phyloP scores from a whole-genome alignment of 176 grass and related monocot genomes.

The Juncus inflexus region DNA sequence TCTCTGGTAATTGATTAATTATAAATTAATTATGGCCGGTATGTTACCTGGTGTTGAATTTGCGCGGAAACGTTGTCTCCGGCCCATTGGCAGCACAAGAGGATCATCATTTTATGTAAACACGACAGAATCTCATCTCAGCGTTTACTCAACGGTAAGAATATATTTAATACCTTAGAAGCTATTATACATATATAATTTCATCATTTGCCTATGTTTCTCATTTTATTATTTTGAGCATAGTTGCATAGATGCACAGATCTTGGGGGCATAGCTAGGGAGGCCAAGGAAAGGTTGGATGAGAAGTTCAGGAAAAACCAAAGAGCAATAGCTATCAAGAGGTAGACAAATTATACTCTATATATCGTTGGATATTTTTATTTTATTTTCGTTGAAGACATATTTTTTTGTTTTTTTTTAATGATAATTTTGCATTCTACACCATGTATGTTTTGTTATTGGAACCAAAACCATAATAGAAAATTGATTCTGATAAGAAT shows the following conservation, averaged over 20 bases:
- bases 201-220: too few relatives aligned
- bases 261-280: conserved; percentile 60
- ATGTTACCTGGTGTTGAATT: conserved; percentile 81
- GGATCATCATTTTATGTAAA: conserved; percentile 48
- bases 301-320: conserved; percentile 44
- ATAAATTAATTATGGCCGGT: conserved; percentile 44
- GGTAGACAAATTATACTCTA: conserved; percentile 9
- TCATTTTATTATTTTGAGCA: conserved; percentile 23
- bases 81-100: conserved; percentile 37
- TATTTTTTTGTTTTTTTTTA: not conserved
- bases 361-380: not conserved
- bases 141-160: conserved; percentile 25
- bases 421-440: not conserved
- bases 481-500: too few relatives aligned
- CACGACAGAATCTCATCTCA: conserved; percentile 29
- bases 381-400: not conserved
- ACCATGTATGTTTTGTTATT: not conserved
- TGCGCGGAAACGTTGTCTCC: conserved; percentile 53
- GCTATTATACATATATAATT: not conserved
- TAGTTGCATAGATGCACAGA: conserved; percentile 37
- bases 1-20: not conserved
- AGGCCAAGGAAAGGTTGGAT: conserved; percentile 88
- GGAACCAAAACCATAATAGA: too few relatives aligned
- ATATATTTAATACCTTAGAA: not conserved
- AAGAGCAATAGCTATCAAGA: conserved; percentile 41